Percentiles rank a stretch among this genome's conserved stretches.
phyloP scores from a whole-genome alignment of 2,329 filamentous ascomycete species.

The Ceratocystis ficicola region DNA sequence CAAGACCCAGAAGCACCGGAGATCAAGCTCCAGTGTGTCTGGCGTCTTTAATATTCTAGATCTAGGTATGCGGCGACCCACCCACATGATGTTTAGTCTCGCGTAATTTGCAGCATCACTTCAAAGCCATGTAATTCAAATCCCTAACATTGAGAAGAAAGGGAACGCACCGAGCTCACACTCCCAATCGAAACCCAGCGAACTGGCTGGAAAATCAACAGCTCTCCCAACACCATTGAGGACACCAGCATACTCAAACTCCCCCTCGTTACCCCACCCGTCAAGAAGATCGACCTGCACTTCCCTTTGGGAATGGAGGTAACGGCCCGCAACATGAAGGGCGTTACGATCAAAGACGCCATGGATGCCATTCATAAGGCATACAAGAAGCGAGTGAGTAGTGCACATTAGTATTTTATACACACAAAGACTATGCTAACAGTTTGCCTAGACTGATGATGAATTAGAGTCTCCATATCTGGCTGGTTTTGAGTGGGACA shows the following conservation, averaged over 20 bases:
- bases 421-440: too few relatives aligned
- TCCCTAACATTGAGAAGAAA: slow-evolving; percentile 42
- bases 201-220: slow-evolving; percentile 93
- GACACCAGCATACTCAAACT: slow-evolving; percentile 77
- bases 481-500: slow-evolving; percentile 92
- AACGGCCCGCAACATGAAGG: slow-evolving; percentile 79
- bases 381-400: slow-evolving; percentile 84
- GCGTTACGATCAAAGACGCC: slow-evolving; percentile 94
- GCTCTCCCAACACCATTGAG: slow-evolving; percentile 62
- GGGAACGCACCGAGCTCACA: slow-evolving; percentile 56
- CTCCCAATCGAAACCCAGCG: slow-evolving; percentile 75
- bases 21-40: slow-evolving; percentile 59
- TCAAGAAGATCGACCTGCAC: slow-evolving; percentile 90
- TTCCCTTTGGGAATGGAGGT: slow-evolving; percentile 83
- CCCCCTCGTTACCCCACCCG: slow-evolving; percentile 62
- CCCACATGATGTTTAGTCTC: slow-evolving; percentile 14
- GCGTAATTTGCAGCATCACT: neutral
- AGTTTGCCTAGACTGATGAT: slow-evolving; percentile 59
- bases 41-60: slow-evolving; percentile 68
- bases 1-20: slow-evolving; percentile 47
- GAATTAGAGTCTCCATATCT: slow-evolving; percentile 81
- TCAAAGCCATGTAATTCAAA: neutral
- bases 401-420: neutral
- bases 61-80: slow-evolving; percentile 49
- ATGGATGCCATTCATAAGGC: slow-evolving; percentile 91